A percentile compares a stretch with the other conserved stretches of the same genome.
Conservation (phyloP, 192 early-diverging fungal genomes). For the Coemansia sp. region DNA sequence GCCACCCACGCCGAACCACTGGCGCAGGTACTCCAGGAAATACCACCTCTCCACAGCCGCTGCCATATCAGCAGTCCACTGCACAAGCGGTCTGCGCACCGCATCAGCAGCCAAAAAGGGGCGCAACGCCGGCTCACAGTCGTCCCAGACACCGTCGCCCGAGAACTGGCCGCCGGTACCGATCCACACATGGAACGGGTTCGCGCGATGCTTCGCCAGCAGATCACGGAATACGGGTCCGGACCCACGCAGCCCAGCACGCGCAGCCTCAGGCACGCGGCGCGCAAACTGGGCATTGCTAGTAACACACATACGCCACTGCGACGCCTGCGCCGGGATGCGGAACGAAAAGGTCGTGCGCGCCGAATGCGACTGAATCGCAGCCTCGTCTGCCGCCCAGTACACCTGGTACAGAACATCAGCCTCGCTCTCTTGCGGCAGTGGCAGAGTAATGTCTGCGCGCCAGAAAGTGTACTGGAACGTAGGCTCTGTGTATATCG, state of each 20-base stretch:
- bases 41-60: constrained; percentile 65
- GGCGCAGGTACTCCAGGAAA: constrained; percentile 63
- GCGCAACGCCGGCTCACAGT: constrained; percentile 60
- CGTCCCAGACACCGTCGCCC: constrained; percentile 63
- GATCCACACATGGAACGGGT: constrained; percentile 70
- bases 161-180: constrained; percentile 74
- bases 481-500: constrained; percentile 53
- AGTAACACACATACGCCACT: constrained; percentile 53
- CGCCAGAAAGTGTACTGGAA: constrained; percentile 57
- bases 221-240: constrained; percentile 57
- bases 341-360: constrained; percentile 45
- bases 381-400: constrained; percentile 47
- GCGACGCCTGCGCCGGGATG: constrained; percentile 49
- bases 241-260: constrained; percentile 35
- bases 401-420: constrained; percentile 47
- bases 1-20: constrained; percentile 53
- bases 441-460: constrained; percentile 32
- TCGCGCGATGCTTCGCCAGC: constrained; percentile 61
- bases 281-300: constrained; percentile 47
- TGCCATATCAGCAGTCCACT: constrained; percentile 63
- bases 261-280: constrained; percentile 32
- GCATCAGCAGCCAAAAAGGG: constrained; percentile 57
- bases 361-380: constrained; percentile 44
- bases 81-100: constrained; percentile 45
- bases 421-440: constrained; percentile 43